Evolutionary conservation across 148 eudicot species (phyloP).

Genomic region (Simmondsia chinensis): DNA sequence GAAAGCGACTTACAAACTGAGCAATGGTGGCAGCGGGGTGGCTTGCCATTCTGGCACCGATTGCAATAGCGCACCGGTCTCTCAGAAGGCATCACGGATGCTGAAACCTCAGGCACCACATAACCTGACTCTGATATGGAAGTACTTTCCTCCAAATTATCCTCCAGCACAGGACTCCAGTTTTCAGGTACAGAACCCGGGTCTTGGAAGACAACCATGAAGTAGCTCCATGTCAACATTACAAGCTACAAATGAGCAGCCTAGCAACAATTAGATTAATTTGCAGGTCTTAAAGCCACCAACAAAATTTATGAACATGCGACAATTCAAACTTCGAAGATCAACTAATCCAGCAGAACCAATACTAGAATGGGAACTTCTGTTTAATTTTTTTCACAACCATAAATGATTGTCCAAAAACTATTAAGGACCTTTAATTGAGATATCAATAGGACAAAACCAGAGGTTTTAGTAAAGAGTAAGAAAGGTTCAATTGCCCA

Average conservation of each 20-base stretch:
- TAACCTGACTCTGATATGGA: conserved; percentile 23
- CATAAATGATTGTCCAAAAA: too few relatives aligned
- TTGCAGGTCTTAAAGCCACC: neutral
- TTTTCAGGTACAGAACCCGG: conserved; percentile 91
- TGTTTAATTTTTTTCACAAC: too few relatives aligned
- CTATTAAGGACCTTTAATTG: too few relatives aligned
- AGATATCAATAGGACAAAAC: too few relatives aligned
- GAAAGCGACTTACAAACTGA: conserved; percentile 67
- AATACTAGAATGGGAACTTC: too few relatives aligned
- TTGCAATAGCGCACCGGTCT: conserved; percentile 41
- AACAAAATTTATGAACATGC: neutral
- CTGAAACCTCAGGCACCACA: conserved; percentile 22
- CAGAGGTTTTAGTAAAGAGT: too few relatives aligned
- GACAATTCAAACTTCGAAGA: too few relatives aligned
- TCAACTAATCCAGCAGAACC: too few relatives aligned
- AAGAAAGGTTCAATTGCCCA: too few relatives aligned
- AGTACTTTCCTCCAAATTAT: conserved; percentile 46
- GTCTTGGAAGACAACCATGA: conserved; percentile 73
- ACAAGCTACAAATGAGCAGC: conserved; percentile 55
- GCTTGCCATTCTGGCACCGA: conserved; percentile 68
- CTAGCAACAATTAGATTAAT: conserved; percentile 20
- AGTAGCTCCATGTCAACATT: conserved; percentile 76
- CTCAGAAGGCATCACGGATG: conserved; percentile 31
- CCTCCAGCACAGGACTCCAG: conserved; percentile 54
- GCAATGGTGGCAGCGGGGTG: conserved; percentile 97